phyloP scores from a whole-genome alignment of 1,139 yeast genomes.

The Arxiozyma telluris region DNA sequence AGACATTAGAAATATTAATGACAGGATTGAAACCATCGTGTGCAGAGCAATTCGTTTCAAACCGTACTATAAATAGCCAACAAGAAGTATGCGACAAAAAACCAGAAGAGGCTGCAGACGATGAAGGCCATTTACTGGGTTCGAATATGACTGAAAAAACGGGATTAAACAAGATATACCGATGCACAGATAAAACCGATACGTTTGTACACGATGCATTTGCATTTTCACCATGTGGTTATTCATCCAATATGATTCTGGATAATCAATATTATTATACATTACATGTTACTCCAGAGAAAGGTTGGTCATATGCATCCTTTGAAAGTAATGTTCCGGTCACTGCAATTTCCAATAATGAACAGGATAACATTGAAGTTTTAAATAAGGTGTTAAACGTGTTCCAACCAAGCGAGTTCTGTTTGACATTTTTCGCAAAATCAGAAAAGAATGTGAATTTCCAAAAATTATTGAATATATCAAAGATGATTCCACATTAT shows the following conservation, averaged over 20 bases:
- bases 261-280: slow-evolving; percentile 68
- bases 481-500: slow-evolving; percentile 43
- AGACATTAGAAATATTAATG: slow-evolving; percentile 87
- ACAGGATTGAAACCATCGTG: slow-evolving; percentile 59
- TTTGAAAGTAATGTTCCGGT: slow-evolving; percentile 76
- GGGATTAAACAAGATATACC: slow-evolving; percentile 52
- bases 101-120: slow-evolving; percentile 31
- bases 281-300: slow-evolving; percentile 88
- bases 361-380: slow-evolving; percentile 40
- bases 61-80: slow-evolving; percentile 31
- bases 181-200: slow-evolving; percentile 21
- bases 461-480: slow-evolving; percentile 32
- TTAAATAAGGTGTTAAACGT: slow-evolving; percentile 50
- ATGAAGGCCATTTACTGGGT: slow-evolving; percentile 75
- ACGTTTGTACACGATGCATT: slow-evolving; percentile 67
- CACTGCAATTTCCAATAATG: slow-evolving; percentile 30
- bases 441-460: slow-evolving; percentile 28
- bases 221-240: slow-evolving; percentile 94
- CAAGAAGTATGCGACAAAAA: slow-evolving; percentile 26
- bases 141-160: slow-evolving; percentile 53
- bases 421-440: slow-evolving; percentile 49
- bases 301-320: slow-evolving; percentile 92
- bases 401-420: slow-evolving; percentile 70
- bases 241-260: slow-evolving; percentile 74
- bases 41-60: slow-evolving; percentile 50